These are phyloP conservation scores for Salix koriyanagi DNA, from an alignment of 345 rosid species.

Conservation along the genomic window DNA sequence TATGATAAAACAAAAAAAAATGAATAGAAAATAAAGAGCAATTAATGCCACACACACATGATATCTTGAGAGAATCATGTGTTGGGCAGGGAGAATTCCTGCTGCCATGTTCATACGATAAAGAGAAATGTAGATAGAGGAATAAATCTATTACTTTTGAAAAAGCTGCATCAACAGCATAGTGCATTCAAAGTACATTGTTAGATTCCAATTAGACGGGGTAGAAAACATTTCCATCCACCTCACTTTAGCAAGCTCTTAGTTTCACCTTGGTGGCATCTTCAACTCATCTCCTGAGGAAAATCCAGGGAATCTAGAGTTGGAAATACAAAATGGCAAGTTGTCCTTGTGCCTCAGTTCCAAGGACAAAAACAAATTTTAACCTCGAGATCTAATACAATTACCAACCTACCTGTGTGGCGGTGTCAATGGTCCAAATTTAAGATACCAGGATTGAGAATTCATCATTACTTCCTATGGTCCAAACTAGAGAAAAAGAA, in stretches of 20 bases:
- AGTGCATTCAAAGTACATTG: background rate
- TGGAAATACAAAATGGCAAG: background rate
- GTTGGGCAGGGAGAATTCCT: too few relatives aligned
- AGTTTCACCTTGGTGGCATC: background rate
- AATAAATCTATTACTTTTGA: background rate
- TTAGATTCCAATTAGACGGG: background rate
- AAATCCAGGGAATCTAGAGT: background rate
- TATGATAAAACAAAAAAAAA: too few relatives aligned
- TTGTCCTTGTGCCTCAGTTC: background rate
- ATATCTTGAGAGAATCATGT: too few relatives aligned
- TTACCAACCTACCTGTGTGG: background rate
- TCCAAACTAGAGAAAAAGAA: background rate
- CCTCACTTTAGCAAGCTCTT: slow-evolving; percentile 1
- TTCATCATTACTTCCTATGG: background rate
- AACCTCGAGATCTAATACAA: background rate
- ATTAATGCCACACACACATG: too few relatives aligned
- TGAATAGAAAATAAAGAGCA: too few relatives aligned
- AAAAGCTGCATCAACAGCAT: background rate
- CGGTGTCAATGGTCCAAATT: background rate
- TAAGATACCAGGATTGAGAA: background rate
- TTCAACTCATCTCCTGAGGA: background rate
- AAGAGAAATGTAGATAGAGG: background rate
- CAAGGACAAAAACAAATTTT: background rate
- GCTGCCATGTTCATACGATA: background rate
- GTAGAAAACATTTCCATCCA: background rate